A percentile compares a stretch with the other conserved stretches of the same genome.
Conservation (phyloP, 2,329 filamentous ascomycete genomes). For the Aspergillus intermedius region DNA sequence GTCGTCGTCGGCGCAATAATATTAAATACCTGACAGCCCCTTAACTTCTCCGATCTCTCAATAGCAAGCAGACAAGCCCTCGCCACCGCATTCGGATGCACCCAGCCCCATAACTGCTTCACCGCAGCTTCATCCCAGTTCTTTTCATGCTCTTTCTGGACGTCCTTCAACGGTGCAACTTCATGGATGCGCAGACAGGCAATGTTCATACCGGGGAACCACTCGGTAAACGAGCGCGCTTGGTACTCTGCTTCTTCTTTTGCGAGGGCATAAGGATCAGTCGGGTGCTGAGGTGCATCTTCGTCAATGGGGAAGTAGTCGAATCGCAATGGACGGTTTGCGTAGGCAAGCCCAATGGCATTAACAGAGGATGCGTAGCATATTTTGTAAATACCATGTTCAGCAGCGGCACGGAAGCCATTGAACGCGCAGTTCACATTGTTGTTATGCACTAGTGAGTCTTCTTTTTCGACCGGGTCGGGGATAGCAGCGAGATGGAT, state of each 20-base stretch:
- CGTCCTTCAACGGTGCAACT: constrained; percentile 24
- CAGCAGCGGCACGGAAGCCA: constrained; percentile 32
- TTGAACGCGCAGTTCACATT: constrained; percentile 36
- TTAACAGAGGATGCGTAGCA: constrained; percentile 35
- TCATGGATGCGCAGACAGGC: constrained; percentile 35
- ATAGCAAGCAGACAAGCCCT: constrained; percentile 30
- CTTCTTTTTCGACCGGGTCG: constrained; percentile 26
- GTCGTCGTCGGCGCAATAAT: no score
- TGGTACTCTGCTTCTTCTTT: constrained; percentile 32
- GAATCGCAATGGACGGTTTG: constrained; percentile 28
- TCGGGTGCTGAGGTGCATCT: constrained; percentile 25
- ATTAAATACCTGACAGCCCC: constrained; percentile 20
- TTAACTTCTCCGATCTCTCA: constrained; percentile 24
- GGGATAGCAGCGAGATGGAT: constrained; percentile 36
- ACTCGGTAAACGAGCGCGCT: constrained; percentile 27
- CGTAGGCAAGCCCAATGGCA: constrained; percentile 33
- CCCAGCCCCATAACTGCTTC: constrained; percentile 34
- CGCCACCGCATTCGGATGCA: constrained; percentile 28
- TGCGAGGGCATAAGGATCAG: constrained; percentile 32
- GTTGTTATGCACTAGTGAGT: constrained; percentile 30
- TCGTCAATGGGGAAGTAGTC: constrained; percentile 36
- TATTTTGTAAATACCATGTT: constrained; percentile 28
- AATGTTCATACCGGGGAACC: constrained; percentile 34
- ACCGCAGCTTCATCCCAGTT: constrained; percentile 30
- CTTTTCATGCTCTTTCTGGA: constrained; percentile 25